Base-by-base conservation (phyloP, 495 filamentous ascomycete genomes). In the Staphylotrichum longicolle region DNA sequence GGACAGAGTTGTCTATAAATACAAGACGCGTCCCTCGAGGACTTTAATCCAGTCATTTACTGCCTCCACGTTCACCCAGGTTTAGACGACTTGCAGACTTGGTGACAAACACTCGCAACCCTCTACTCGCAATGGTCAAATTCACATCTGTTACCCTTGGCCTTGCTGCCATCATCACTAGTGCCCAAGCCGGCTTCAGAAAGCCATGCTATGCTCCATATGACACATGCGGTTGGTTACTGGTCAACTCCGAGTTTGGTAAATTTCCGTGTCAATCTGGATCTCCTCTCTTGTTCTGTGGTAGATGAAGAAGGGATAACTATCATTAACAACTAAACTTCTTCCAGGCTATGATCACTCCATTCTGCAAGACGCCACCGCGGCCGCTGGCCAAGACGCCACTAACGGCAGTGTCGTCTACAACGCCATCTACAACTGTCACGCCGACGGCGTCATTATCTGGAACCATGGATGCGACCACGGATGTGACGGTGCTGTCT, bases 161-260 rank as follows among this genome's bases (percentile, higher is more conserved):
- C 60, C 45, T 62, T 44, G 60, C 53, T 44, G 60, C 53, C 45
- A 53, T 53, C 53, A 42, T 57, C 52, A 57, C 60, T 53, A 50
- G 50, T 35, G 35, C 60, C 27, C 15, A 46, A 2, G 60, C 52
- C 34, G 33, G n/a, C 33, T 56, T 62, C 53, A 57, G 1, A 3
- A 50, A 33, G 45, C 10, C 52, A 5, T 62, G 60, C 60, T 51
- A n/a, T 10, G 20, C 15, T 34, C 52, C 52, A 0, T 56, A 62
- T 20, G 60, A 57, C 37, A 34, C 50, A 9, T 62, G 60, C 51
- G 60, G 60, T 45, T 62, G 60, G 60, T 51, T 34, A 14, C 45
- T 62, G n/a, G 27, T 39, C 34, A 42, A 41, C 44, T 33, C 12
- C 32, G 45, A 41, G 4, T 55, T 41, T 20, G 42, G 59, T 61